phyloP scores from a whole-genome alignment of 768 basidiomycete species.

The Leucocoprinus leucothites region DNA sequence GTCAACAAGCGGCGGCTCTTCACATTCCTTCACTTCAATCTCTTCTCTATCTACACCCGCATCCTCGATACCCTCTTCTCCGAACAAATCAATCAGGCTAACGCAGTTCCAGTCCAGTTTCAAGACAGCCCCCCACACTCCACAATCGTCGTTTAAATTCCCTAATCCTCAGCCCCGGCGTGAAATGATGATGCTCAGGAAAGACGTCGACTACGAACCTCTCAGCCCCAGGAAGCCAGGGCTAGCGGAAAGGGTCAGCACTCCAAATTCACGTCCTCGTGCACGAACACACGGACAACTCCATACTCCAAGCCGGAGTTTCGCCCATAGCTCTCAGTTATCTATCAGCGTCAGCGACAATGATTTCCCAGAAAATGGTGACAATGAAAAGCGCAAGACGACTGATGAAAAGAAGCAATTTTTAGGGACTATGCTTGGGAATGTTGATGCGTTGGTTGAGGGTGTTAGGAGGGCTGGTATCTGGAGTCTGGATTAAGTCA shows the following conservation, averaged over 20 bases:
- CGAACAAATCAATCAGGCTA: constrained; percentile 32
- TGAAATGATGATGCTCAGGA: constrained; percentile 58
- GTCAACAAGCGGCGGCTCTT: constrained; percentile 40
- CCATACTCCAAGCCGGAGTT: constrained; percentile 8
- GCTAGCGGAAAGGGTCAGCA: constrained; percentile 9
- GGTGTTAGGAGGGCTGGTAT: constrained; percentile 84
- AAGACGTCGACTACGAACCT: constrained; percentile 72
- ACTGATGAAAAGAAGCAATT: constrained; percentile 84
- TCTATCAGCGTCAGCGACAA: constrained; percentile 1
- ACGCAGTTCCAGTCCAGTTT: constrained; percentile 2
- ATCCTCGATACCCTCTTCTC: constrained; percentile 39
- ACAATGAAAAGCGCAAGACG: constrained; percentile 37
- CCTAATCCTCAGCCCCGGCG: constrained; percentile 34
- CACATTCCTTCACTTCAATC: constrained; percentile 39
- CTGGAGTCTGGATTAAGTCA: constrained; percentile 64
- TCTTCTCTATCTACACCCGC: constrained; percentile 37
- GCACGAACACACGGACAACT: constrained; percentile 8
- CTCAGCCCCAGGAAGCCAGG: constrained; percentile 58
- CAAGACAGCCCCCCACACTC: background rate
- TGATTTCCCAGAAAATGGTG: constrained; percentile 12
- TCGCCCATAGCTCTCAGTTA: background rate
- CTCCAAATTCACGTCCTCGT: constrained; percentile 9
- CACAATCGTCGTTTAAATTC: constrained; percentile 17
- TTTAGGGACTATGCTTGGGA: constrained; percentile 80
- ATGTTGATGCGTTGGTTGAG: constrained; percentile 88